Evolutionary conservation across 2,329 filamentous ascomycete genomes (phyloP), one percentile per base, ranked within the genome.

Genomic region (Colletotrichum filicis): DNA sequence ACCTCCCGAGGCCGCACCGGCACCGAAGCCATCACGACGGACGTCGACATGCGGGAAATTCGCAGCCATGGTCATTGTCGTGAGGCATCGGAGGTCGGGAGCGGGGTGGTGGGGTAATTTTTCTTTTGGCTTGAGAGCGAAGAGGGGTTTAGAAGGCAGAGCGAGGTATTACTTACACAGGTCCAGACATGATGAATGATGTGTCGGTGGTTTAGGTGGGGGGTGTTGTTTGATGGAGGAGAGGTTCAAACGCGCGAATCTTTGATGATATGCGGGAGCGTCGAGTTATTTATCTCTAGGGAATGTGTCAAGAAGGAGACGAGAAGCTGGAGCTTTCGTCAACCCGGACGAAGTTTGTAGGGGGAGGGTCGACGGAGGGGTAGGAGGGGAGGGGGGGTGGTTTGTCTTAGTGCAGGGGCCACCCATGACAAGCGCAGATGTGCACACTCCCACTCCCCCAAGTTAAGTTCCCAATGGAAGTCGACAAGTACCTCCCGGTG

Each of bases 141-240:
- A 67, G 71, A 60, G 64, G 49, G 69, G 65, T 74, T 68, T 49
- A 74, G 53, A 57, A 7, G 77, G 76, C 77, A 78, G 76, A 71
- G 32, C 66, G 76, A 74, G 65, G 73, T 71, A 75, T 53, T 73
- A 92, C 91, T 92, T 90, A 92, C 91, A 91, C 90, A 85, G 91
- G 84, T 83, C 89, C 88, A 88, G 89, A 91, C 89, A 91, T 91
- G 84, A 84, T 89, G 84, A 82, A 66, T 59, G 74, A 58, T 75
- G 30, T 57, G 71, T 71, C 68, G 55, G 32, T 66, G 65, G 57
- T 55, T 28, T 35, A 49, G 22, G 28, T 70, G 53, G 66, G 70
- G 70, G 59, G 64, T 56, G 63, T 28, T 57, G 28, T 70, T 63
- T 71, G 66, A 64, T 59, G 55, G 52, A 53, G 68, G 49, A 71